phyloP scores from a whole-genome alignment of 1,284 basidiomycete species.

The Puccinia horiana region DNA sequence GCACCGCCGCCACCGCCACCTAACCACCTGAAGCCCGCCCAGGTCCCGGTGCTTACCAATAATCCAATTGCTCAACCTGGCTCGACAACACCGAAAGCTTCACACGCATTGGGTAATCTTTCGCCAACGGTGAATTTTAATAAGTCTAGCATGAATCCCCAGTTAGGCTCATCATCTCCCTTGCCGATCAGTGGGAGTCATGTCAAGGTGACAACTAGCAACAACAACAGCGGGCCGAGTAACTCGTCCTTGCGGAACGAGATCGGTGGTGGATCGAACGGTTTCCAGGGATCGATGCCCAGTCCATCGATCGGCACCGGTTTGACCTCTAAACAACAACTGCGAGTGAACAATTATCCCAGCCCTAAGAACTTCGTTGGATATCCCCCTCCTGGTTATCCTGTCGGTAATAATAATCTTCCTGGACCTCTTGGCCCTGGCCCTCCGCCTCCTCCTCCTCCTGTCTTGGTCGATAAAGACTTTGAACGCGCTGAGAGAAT shows the following conservation, averaged over 20 bases:
- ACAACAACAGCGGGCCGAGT: neutral
- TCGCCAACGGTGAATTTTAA: conserved; percentile 18
- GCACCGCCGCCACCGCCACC: conserved; percentile 47
- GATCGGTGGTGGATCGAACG: conserved; percentile 13
- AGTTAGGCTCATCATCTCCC: neutral
- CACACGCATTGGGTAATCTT: conserved; percentile 17
- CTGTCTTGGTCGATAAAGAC: conserved; percentile 35
- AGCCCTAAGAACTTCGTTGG: conserved; percentile 11
- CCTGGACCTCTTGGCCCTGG: neutral
- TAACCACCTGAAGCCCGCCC: conserved; percentile 10
- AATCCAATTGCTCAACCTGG: conserved; percentile 2
- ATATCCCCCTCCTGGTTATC: neutral
- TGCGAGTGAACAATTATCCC: conserved; percentile 46
- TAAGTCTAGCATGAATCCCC: neutral
- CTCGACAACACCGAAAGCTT: conserved; percentile 9
- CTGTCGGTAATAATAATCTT: neutral
- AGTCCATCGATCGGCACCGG: neutral
- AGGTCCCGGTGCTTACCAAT: neutral
- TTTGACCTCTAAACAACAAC: neutral
- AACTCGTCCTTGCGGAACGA: conserved; percentile 9
- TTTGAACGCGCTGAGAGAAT: conserved; percentile 37
- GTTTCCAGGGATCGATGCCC: neutral
- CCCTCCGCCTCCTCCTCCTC: conserved; percentile 5
- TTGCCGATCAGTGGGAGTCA: conserved; percentile 2
- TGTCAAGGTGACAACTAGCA: neutral